These are phyloP conservation scores for Capsicum baccatum DNA, from an alignment of 257 asterid species.

Conservation along the genomic window DNA sequence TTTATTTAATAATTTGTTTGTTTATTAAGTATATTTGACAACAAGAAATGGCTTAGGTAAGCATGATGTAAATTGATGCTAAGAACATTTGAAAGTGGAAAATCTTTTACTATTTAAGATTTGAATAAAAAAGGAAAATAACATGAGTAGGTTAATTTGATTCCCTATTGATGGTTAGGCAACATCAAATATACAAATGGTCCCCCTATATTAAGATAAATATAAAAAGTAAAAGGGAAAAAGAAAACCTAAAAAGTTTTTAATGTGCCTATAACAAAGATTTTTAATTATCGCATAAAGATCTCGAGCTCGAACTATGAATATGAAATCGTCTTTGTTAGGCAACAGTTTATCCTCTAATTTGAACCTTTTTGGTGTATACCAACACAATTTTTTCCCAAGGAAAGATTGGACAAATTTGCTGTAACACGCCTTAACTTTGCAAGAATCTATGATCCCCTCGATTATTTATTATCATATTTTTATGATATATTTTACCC, in stretches of 20 bases:
- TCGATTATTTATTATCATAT: too few species aligned
- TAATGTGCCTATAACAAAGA: background rate
- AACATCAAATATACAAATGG: slow-evolving; percentile 18
- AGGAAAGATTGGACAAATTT: background rate
- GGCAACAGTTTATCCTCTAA: rapidly evolving
- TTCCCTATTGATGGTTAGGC: slow-evolving; percentile 16
- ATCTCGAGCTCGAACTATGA: too few species aligned
- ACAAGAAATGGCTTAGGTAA: background rate
- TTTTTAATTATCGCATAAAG: background rate
- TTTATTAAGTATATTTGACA: background rate
- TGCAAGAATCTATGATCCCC: too few species aligned
- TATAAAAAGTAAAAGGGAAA: background rate
- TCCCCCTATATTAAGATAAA: slow-evolving; percentile 3
- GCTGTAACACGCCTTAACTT: too few species aligned
- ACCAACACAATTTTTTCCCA: background rate
- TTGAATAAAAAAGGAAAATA: slow-evolving; percentile 14
- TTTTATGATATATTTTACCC: too few species aligned
- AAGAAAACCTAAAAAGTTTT: slow-evolving; percentile 20
- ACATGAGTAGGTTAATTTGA: slow-evolving; percentile 7
- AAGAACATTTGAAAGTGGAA: slow-evolving; percentile 31
- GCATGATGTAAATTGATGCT: slow-evolving; percentile 1
- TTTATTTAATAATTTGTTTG: background rate
- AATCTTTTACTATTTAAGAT: slow-evolving; percentile 27
- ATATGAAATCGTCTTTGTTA: too few species aligned
- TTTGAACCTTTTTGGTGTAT: rapidly evolving